Evolutionary conservation across 2,329 filamentous ascomycete genomes (phyloP).

Genomic region (Arthrinium phaeospermum): DNA sequence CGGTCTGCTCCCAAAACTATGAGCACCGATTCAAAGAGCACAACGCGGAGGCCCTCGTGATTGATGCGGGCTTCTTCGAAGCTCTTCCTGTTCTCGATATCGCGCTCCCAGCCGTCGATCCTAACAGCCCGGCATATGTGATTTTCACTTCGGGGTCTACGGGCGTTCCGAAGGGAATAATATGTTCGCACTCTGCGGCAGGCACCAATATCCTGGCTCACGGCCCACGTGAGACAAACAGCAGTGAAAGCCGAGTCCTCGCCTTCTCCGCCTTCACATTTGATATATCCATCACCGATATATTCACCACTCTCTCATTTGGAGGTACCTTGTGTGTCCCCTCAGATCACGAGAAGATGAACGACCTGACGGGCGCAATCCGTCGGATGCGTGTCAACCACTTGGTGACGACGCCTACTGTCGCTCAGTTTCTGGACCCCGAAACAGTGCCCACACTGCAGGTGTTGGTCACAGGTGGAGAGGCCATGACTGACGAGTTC

Average conservation of each 20-base stretch:
- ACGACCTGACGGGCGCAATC: not conserved
- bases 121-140: slow-evolving; percentile 8
- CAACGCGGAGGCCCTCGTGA: slow-evolving; percentile 1
- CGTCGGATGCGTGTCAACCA: not conserved
- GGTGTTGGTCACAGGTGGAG: not conserved
- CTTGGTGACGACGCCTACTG: not conserved
- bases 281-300: slow-evolving; percentile 12
- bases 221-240: slow-evolving; percentile 7
- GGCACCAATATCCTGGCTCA: slow-evolving; percentile 13
- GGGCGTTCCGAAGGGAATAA: slow-evolving; percentile 23
- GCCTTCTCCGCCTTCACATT: slow-evolving; percentile 5
- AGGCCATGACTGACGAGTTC: not conserved
- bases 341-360: not conserved
- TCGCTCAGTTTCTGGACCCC: slow-evolving; percentile 11
- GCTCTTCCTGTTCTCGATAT: not conserved
- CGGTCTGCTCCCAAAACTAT: not conserved
- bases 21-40: slow-evolving; percentile 18
- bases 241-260: slow-evolving; percentile 14
- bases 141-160: slow-evolving; percentile 26
- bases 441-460: not conserved
- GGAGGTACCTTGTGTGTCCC: not conserved
- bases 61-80: slow-evolving; percentile 21
- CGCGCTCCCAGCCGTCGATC: not conserved
- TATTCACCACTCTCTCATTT: not conserved
- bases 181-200: not conserved